These are phyloP conservation scores for Calonectria honghensis DNA, from an alignment of 2,329 filamentous ascomycete species.

Conservation along the genomic window DNA sequence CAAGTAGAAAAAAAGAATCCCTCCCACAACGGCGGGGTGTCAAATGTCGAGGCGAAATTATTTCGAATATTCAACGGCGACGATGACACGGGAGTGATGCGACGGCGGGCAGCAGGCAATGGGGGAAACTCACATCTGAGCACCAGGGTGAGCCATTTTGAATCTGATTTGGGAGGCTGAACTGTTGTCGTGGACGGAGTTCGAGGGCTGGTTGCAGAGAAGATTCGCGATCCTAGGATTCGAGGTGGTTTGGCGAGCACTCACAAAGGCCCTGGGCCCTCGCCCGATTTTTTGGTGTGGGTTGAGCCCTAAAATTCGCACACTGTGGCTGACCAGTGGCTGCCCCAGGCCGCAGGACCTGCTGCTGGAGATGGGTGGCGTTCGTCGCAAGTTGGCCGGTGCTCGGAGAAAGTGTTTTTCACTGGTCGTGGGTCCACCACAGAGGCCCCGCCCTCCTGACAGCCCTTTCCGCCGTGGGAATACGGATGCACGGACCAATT, in stretches of 20 bases:
- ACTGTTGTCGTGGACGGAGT: slow-evolving; percentile 61
- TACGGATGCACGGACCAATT: slow-evolving; percentile 49
- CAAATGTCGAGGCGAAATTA: slow-evolving; percentile 22
- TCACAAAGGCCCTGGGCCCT: slow-evolving; percentile 48
- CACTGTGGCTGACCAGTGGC: slow-evolving; percentile 29
- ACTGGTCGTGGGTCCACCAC: slow-evolving; percentile 1
- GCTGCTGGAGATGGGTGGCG: background rate
- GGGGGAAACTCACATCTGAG: slow-evolving; percentile 75
- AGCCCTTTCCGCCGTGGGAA: slow-evolving; percentile 10
- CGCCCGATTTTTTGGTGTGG: slow-evolving; percentile 58
- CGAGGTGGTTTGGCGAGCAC: slow-evolving; percentile 53
- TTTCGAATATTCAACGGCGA: slow-evolving; percentile 24
- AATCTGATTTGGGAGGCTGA: slow-evolving; percentile 58
- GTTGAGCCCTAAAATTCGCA: slow-evolving; percentile 59
- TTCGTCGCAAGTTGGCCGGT: slow-evolving; percentile 27
- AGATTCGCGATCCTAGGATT: slow-evolving; percentile 57
- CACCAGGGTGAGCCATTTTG: slow-evolving; percentile 77
- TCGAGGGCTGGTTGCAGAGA: slow-evolving; percentile 57
- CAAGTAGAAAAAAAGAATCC: slow-evolving; percentile 15
- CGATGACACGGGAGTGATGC: slow-evolving; percentile 7
- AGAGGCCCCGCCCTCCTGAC: background rate
- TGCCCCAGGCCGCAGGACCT: background rate
- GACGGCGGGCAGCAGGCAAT: slow-evolving; percentile 10
- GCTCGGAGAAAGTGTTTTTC: slow-evolving; percentile 48
- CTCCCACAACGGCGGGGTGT: slow-evolving; percentile 32